Percentiles rank a stretch among this genome's conserved stretches.
Conservation (phyloP, 2,329 filamentous ascomycete genomes). For the Gremmenia infestans region DNA sequence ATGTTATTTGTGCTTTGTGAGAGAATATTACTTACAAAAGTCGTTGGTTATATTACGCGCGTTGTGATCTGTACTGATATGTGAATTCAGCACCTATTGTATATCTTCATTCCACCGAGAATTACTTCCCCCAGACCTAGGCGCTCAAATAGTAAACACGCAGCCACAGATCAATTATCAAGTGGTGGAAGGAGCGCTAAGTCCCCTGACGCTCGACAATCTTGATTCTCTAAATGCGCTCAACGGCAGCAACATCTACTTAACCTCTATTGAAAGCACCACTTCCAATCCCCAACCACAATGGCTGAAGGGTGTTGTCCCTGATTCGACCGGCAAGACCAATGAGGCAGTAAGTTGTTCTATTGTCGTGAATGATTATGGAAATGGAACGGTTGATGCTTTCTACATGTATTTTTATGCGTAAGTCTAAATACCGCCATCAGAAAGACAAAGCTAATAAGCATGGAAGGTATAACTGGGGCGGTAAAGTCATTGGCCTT, state of each 20-base stretch:
- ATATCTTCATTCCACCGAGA: constrained; percentile 41
- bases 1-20: not conserved
- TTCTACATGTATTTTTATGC: constrained; percentile 26
- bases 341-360: constrained; percentile 46
- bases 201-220: constrained; percentile 39
- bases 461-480: constrained; percentile 9
- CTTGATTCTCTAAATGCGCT: constrained; percentile 39
- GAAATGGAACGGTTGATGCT: constrained; percentile 37
- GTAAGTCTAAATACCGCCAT: not conserved
- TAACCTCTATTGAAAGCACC: constrained; percentile 40
- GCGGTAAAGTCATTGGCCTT: constrained; percentile 5
- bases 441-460: not conserved
- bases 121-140: constrained; percentile 42
- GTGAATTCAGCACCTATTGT: constrained; percentile 39
- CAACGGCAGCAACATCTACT: constrained; percentile 35
- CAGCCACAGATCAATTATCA: constrained; percentile 39
- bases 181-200: constrained; percentile 28
- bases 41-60: not conserved
- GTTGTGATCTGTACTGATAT: not conserved
- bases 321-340: constrained; percentile 39
- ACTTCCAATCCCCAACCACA: constrained; percentile 33
- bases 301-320: constrained; percentile 46
- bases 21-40: not conserved
- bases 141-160: constrained; percentile 38
- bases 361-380: constrained; percentile 67